These are phyloP conservation scores for Eutrema japonicum DNA, from an alignment of 345 rosid genomes.

Conservation along the genomic window DNA sequence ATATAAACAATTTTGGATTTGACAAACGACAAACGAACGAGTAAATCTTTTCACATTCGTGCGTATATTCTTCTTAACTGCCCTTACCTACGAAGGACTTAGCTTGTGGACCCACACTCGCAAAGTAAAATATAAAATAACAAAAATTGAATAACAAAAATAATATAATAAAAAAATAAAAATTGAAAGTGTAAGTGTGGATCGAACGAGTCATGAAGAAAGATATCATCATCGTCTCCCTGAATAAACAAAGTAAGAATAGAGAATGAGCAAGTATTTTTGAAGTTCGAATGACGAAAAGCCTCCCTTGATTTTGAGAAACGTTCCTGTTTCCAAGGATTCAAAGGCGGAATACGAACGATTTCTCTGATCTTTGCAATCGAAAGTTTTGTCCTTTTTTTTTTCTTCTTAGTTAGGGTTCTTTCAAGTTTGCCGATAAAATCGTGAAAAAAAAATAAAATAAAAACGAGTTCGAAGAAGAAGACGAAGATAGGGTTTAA, in stretches of 20 bases:
- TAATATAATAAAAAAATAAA: not conserved
- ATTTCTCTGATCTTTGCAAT: not conserved
- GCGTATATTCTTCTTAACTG: conserved; percentile 29
- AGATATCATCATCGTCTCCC: conserved; percentile 22
- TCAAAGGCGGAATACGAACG: conserved; percentile 1
- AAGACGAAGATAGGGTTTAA: conserved; percentile 1
- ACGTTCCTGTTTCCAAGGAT: conserved; percentile 7
- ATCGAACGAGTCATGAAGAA: conserved; percentile 41
- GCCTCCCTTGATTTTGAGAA: conserved; percentile 16
- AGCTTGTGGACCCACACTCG: not conserved
- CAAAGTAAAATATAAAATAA: not conserved
- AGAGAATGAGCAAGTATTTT: conserved; percentile 23
- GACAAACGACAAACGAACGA: not conserved
- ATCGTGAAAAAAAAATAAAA: not conserved
- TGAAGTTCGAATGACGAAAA: conserved; percentile 8
- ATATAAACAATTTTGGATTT: conserved; percentile 10
- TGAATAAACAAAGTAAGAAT: conserved; percentile 8
- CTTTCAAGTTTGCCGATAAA: conserved; percentile 32
- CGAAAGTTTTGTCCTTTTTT: not conserved
- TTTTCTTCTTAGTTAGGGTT: conserved; percentile 35
- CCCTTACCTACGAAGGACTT: conserved; percentile 29
- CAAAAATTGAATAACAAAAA: not conserved
- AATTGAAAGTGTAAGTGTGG: conserved; percentile 18
- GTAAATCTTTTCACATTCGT: not conserved
- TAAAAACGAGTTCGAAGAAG: conserved; percentile 6